These are phyloP conservation scores for Kwoniella heveanensis DNA, from an alignment of 768 basidiomycete genomes.

Conservation along the genomic window DNA sequence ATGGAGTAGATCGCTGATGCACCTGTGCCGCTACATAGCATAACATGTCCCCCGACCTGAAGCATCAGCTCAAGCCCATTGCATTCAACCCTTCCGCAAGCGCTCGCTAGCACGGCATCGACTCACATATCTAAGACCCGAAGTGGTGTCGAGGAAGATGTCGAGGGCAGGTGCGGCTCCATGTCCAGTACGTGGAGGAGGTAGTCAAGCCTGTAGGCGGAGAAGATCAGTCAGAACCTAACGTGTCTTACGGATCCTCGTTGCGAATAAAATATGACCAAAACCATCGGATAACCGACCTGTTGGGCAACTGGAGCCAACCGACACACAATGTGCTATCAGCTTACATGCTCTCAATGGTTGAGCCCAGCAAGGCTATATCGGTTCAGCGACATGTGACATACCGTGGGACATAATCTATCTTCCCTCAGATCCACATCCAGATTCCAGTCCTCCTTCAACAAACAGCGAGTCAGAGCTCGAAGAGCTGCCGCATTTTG, in stretches of 20 bases:
- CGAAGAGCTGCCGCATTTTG: conserved; percentile 71
- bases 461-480: conserved; percentile 74
- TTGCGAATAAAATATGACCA: no score
- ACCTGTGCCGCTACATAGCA: conserved; percentile 80
- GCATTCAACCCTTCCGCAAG: not conserved
- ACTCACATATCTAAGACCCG: conserved; percentile 67
- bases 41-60: not conserved
- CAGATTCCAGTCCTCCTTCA: conserved; percentile 73
- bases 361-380: not conserved
- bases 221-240: no score
- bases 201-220: conserved; percentile 74
- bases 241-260: no score
- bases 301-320: conserved; percentile 45
- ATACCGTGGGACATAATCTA: conserved; percentile 83
- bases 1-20: conserved; percentile 88
- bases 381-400: conserved; percentile 33
- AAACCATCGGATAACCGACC: conserved; percentile 31
- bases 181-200: conserved; percentile 60
- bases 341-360: no score
- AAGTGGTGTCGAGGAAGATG: conserved; percentile 58
- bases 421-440: conserved; percentile 66
- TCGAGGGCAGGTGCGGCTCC: conserved; percentile 65
- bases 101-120: no score
- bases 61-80: not conserved
- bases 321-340: no score